phyloP scores from a whole-genome alignment of 495 filamentous ascomycete genomes.

The Astrothelium subdiscretum region DNA sequence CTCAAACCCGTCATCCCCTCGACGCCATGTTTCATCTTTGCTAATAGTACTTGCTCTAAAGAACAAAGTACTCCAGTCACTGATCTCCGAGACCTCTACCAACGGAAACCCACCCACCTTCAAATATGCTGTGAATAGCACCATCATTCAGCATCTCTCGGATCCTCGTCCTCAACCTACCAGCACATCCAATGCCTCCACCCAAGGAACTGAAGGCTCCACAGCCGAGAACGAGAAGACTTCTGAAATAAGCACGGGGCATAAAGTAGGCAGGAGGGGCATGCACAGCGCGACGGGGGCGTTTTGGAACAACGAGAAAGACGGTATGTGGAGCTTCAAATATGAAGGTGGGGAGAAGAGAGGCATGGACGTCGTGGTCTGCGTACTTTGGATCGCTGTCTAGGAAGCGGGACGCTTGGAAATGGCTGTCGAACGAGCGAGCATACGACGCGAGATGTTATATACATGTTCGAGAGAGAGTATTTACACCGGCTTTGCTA shows the following conservation, averaged over 20 bases:
- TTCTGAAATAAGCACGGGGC: constrained; percentile 19
- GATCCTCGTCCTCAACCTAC: constrained; percentile 28
- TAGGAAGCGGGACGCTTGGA: background rate
- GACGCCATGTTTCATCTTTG: background rate
- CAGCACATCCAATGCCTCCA: constrained; percentile 2
- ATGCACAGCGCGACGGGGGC: constrained; percentile 94
- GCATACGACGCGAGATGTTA: no score
- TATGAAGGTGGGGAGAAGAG: constrained; percentile 71
- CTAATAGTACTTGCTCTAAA: constrained; percentile 24
- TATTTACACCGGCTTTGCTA: no score
- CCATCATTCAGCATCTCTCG: constrained; percentile 80
- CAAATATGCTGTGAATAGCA: constrained; percentile 94
- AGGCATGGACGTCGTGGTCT: constrained; percentile 87
- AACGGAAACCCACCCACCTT: constrained; percentile 41
- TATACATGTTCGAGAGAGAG: no score
- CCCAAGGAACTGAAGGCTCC: constrained; percentile 17
- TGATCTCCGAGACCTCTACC: constrained; percentile 63
- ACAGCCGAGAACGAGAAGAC: constrained; percentile 23
- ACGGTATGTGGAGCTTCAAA: constrained; percentile 98
- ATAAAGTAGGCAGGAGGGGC: constrained; percentile 65
- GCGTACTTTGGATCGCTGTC: constrained; percentile 68
- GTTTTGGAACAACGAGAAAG: constrained; percentile 94
- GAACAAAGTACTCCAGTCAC: constrained; percentile 74
- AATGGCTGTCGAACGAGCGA: background rate
- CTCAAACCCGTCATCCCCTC: background rate